Evolutionary conservation across 257 asterid genomes (phyloP).

Genomic region (Solanum medicagineum): DNA sequence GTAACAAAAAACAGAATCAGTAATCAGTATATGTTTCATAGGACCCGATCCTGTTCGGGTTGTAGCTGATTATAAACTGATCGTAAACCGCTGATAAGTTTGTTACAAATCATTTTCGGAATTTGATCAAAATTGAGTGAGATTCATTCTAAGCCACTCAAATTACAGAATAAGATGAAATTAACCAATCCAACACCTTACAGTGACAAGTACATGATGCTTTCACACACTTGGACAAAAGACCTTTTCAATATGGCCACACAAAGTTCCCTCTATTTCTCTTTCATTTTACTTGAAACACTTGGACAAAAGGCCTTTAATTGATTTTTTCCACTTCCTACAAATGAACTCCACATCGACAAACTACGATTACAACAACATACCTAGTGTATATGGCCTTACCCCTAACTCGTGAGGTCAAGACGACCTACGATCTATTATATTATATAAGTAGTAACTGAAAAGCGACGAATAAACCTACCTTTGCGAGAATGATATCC

Average conservation of each 20-base stretch:
- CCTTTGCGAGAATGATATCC: constrained; percentile 85
- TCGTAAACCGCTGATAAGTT: neutral
- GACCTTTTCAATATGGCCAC: neutral
- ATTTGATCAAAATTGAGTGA: neutral
- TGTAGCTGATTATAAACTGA: neutral
- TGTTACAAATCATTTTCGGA: neutral
- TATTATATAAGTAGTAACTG: neutral
- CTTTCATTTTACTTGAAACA: neutral
- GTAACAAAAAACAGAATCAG: neutral
- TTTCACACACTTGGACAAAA: neutral
- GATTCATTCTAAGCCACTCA: neutral
- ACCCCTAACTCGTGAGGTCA: neutral
- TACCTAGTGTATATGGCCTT: neutral
- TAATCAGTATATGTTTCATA: neutral
- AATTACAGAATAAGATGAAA: neutral
- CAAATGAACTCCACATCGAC: neutral
- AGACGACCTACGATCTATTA: too few species aligned
- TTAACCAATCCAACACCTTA: neutral
- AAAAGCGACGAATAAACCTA: neutral
- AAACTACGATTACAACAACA: neutral
- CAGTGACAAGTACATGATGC: neutral
- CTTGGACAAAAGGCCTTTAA: too few species aligned
- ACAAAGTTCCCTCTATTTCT: neutral
- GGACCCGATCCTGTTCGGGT: neutral
- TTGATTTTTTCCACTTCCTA: neutral